These are phyloP conservation scores for Fonsecaea erecta DNA, from an alignment of 2,329 filamentous ascomycete species.

Conservation along the genomic window DNA sequence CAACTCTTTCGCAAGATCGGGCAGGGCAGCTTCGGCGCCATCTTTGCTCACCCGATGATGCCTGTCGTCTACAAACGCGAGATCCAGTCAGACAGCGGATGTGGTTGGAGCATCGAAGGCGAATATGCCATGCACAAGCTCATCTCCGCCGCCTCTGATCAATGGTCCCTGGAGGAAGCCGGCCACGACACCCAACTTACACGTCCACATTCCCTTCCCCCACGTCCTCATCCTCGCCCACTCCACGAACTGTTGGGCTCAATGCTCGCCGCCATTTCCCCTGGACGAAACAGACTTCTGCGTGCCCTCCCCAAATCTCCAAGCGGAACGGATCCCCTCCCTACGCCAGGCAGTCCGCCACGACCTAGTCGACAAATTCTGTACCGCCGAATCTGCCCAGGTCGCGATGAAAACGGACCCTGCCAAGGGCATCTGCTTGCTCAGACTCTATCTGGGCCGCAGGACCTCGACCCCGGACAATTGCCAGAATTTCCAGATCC, in stretches of 20 bases:
- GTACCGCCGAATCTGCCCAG: not conserved
- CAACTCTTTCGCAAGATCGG: not conserved
- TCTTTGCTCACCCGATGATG: not conserved
- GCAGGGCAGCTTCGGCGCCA: not conserved
- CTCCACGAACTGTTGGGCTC: not conserved
- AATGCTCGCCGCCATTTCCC: not conserved
- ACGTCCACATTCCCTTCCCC: not conserved
- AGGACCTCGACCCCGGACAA: not conserved
- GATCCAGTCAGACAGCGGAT: not conserved
- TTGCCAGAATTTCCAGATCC: not conserved
- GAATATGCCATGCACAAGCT: constrained; percentile 3
- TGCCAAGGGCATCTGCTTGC: not conserved
- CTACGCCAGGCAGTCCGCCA: not conserved
- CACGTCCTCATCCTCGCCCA: not conserved
- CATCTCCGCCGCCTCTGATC: not conserved
- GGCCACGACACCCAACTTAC: not conserved
- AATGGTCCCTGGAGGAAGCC: not conserved
- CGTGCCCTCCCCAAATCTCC: not conserved
- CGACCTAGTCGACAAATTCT: not conserved
- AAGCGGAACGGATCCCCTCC: not conserved
- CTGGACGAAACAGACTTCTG: not conserved
- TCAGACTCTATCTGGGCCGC: not conserved
- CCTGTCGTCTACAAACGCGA: not conserved
- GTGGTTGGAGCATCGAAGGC: not conserved
- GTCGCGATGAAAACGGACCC: not conserved